Evolutionary conservation across 176 grass and related monocot species (phyloP).

Genomic region (Aegilops speltoides): DNA sequence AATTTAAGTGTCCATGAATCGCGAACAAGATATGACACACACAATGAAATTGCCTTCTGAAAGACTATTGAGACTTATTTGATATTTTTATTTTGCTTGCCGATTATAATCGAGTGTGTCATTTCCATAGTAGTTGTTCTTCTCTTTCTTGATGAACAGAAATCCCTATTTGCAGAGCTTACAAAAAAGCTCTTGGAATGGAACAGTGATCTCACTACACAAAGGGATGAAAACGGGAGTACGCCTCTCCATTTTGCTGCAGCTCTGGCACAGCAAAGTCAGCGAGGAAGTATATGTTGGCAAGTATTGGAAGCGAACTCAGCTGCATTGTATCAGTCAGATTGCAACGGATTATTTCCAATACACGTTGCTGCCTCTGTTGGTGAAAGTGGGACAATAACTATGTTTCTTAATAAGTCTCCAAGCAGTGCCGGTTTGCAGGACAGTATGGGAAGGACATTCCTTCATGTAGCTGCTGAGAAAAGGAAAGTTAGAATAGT

Average conservation of each 20-base stretch:
- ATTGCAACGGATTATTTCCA: background rate
- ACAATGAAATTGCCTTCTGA: background rate
- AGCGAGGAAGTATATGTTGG: constrained; percentile 4
- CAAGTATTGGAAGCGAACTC: background rate
- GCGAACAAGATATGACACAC: background rate
- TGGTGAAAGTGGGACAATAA: background rate
- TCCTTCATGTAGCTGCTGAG: constrained; percentile 8
- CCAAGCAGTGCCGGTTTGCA: background rate
- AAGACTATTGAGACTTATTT: background rate
- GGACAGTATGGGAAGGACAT: constrained; percentile 6
- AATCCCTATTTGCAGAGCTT: background rate
- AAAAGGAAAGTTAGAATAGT: background rate
- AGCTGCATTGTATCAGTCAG: constrained; percentile 7
- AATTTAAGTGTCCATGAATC: background rate
- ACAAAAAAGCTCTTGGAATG: constrained; percentile 2
- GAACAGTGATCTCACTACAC: constrained; percentile 6
- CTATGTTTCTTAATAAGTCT: background rate
- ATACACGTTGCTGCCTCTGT: constrained; percentile 4
- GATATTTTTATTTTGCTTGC: background rate
- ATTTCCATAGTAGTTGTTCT: background rate
- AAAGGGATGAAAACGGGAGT: constrained; percentile 17
- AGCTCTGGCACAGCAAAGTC: background rate
- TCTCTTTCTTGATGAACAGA: background rate
- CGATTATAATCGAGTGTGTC: background rate
- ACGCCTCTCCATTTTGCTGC: constrained; percentile 3